Percentiles rank a stretch among this genome's conserved stretches.
phyloP scores from a whole-genome alignment of 2,329 filamentous ascomycete species.

The Botryosphaeria dothidea region DNA sequence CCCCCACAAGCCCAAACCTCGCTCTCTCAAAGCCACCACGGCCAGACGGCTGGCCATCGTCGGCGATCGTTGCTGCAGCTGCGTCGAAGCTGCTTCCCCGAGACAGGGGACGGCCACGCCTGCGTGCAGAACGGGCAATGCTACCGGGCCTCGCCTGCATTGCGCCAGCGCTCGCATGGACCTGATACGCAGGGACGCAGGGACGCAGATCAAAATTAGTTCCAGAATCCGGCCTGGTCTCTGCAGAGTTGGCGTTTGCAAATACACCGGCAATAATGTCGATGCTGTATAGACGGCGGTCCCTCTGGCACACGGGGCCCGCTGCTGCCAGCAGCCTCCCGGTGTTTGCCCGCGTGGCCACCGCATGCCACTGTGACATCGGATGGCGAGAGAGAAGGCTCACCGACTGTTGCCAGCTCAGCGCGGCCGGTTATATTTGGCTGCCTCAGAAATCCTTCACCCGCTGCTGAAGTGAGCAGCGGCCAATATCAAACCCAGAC shows the following conservation, averaged over 20 bases:
- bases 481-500: conserved; percentile 12
- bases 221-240: background rate
- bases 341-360: conserved; percentile 8
- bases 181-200: conserved; percentile 19
- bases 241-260: background rate
- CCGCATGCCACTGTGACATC: conserved; percentile 5
- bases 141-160: conserved; percentile 14
- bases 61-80: conserved; percentile 12
- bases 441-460: conserved; percentile 6
- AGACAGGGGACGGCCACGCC: conserved; percentile 9
- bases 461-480: background rate
- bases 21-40: background rate
- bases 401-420: conserved; percentile 14
- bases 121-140: conserved; percentile 14
- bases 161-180: conserved; percentile 16
- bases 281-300: background rate
- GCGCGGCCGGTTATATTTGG: conserved; percentile 12
- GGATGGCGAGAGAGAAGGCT: background rate
- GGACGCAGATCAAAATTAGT: conserved; percentile 18
- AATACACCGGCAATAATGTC: background rate
- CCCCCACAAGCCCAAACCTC: conserved; percentile 7
- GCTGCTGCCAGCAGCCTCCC: conserved; percentile 3
- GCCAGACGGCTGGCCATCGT: background rate
- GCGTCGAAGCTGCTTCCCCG: conserved; percentile 2
- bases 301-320: conserved; percentile 7